Evolutionary conservation across 208 protist species (phyloP), one percentile per base, ranked within the genome.

Genomic region (Leishmania amazonensis): DNA sequence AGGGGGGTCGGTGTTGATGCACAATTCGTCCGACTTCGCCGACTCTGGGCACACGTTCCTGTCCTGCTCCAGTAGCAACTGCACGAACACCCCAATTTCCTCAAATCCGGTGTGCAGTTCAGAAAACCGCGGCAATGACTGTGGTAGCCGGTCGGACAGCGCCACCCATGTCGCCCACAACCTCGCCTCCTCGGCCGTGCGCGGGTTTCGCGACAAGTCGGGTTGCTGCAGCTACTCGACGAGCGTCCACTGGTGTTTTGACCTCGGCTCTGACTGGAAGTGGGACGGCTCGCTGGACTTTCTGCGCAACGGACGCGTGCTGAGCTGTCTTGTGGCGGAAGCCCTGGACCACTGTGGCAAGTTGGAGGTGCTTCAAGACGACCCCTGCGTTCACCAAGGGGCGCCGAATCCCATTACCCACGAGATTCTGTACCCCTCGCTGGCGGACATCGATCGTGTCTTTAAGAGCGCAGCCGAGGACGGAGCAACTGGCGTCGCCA

Each of bases 231-330:
- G 76, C n/a, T 13, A 65, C 76, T 28, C 60, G 21, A 57, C 51
- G 13, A 76, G 21, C 62, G 49, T 65, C 58, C 83, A 83, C 83
- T 74, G 68, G 49, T 54, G 67, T 42, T 79, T 90, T 28, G 81
- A 87, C 19, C 81, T 90, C 35, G 79, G 67, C 49, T 42, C 75
- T 21, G 77, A 85, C 68, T 89, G 85, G 85, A 68, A 73, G 73
- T 79, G 75, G 70, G 87, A 92, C 62, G 87, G 87, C 70, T 81
- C 85, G 1, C 62, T 92, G 21, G 81, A 92, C 74, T 87, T 85
- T 21, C 70, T 92, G 57, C 86, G 89, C 75, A 88, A 92, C 51
- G 89, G 89, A n/a, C 75, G 47, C 31, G 65, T 87, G 35, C 81
- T 92, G 3, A 79, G 78, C 73, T 75, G 21, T 6, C 79, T 90